These are phyloP conservation scores for Clitocybe nebularis DNA, from an alignment of 1,284 basidiomycete species.

Conservation along the genomic window DNA sequence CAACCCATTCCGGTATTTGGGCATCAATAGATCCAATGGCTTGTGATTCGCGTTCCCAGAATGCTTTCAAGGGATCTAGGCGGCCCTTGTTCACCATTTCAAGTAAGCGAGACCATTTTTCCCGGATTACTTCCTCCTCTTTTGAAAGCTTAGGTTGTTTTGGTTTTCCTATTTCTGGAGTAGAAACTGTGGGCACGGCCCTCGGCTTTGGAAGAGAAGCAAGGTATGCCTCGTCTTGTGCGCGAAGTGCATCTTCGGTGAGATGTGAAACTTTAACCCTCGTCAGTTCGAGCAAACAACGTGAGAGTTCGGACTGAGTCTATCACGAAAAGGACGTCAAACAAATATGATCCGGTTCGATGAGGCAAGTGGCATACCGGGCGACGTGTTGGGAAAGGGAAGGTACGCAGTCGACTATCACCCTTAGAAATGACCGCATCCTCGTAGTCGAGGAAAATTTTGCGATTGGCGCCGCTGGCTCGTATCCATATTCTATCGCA, in stretches of 20 bases:
- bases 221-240: conserved; percentile 84
- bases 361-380: conserved; percentile 55
- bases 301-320: conserved; percentile 88
- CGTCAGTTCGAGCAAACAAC: conserved; percentile 87
- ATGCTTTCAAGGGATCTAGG: conserved; percentile 74
- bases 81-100: conserved; percentile 90
- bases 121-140: conserved; percentile 73
- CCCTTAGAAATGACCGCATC: conserved; percentile 45
- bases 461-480: conserved; percentile 80
- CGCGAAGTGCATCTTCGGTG: conserved; percentile 79
- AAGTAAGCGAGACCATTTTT: conserved; percentile 76
- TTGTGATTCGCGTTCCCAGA: conserved; percentile 75
- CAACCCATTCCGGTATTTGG: conserved; percentile 64
- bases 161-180: conserved; percentile 38
- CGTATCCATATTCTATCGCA: conserved; percentile 90
- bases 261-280: conserved; percentile 84
- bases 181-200: conserved; percentile 30
- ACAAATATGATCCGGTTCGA: conserved; percentile 9
- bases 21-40: conserved; percentile 58
- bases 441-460: conserved; percentile 87
- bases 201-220: conserved; percentile 81
- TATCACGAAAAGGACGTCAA: conserved; percentile 26
- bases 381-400: conserved; percentile 91
- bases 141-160: conserved; percentile 62
- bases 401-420: conserved; percentile 79